Evolutionary conservation across 345 rosid genomes (phyloP).

Genomic region (Barbarea vulgaris): DNA sequence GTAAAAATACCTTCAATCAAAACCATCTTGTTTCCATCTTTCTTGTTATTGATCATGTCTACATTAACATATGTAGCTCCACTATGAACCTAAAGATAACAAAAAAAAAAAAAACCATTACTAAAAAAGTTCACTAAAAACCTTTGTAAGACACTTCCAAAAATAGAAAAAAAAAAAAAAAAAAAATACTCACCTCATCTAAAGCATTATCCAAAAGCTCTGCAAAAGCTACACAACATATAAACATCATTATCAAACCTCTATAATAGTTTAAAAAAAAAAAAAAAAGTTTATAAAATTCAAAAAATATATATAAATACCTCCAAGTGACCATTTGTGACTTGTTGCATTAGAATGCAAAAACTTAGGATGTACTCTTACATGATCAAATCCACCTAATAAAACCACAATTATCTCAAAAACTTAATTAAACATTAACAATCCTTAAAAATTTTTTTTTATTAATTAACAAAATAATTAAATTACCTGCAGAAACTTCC

Average conservation of each 20-base stretch:
- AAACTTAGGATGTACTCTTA: conserved; percentile 93
- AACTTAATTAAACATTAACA: neutral
- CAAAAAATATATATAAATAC: conserved; percentile 39
- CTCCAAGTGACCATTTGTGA: conserved; percentile 99
- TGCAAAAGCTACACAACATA: conserved; percentile 69
- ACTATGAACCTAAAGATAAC: conserved; percentile 51
- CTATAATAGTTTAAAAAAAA: neutral
- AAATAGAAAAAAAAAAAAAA: neutral
- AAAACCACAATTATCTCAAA: neutral
- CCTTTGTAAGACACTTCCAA: neutral
- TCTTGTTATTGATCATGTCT: conserved; percentile 64
- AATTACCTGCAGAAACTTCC: conserved; percentile 58
- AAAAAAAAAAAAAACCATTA: conserved; percentile 25
- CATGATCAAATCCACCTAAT: conserved; percentile 90
- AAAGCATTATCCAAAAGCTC: conserved; percentile 90
- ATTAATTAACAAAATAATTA: neutral
- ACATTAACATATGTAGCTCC: conserved; percentile 82
- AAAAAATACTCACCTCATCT: conserved; percentile 65
- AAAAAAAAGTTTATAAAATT: neutral
- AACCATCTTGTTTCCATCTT: conserved; percentile 71
- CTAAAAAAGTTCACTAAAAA: neutral
- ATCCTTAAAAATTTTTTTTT: neutral
- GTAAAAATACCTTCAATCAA: conserved; percentile 66
- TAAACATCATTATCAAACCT: neutral
- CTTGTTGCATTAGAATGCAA: conserved; percentile 96